phyloP scores from a whole-genome alignment of 805 yeast species.

The Alloascoidea africana region DNA sequence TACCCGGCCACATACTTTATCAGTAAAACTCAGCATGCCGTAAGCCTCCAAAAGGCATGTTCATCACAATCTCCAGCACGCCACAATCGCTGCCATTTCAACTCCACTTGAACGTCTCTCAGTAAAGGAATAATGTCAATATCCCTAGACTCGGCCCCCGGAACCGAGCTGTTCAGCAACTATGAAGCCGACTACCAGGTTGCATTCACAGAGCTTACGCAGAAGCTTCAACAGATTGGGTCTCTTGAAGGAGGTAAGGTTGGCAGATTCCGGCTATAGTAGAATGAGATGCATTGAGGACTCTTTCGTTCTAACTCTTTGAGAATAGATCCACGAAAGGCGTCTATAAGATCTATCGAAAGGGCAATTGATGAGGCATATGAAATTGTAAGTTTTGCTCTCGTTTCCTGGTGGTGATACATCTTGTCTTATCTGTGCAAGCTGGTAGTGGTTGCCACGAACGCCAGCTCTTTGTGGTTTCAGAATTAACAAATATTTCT shows the following conservation, averaged over 20 bases:
- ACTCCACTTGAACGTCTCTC: too few species aligned
- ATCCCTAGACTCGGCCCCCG: conserved; percentile 10
- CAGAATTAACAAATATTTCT: not conserved
- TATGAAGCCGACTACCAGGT: conserved; percentile 63
- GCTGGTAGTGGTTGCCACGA: not conserved
- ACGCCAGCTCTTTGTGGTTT: conserved; percentile 1
- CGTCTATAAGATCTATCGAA: conserved; percentile 44
- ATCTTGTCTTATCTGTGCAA: not conserved
- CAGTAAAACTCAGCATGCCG: too few species aligned
- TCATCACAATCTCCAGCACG: too few species aligned
- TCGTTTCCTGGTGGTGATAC: not conserved
- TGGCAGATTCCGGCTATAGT: conserved; percentile 10
- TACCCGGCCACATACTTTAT: too few species aligned
- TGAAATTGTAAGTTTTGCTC: conserved; percentile 33
- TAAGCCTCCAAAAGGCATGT: too few species aligned
- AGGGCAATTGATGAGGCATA: conserved; percentile 64
- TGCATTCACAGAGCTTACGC: conserved; percentile 53
- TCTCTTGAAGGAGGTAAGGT: conserved; percentile 28
- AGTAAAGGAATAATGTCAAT: too few species aligned
- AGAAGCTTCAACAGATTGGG: conserved; percentile 41
- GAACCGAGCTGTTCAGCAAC: conserved; percentile 38
- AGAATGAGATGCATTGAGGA: conserved; percentile 3
- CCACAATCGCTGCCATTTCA: too few species aligned
- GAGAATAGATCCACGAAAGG: conserved; percentile 30
- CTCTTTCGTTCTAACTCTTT: conserved; percentile 4